Evolutionary conservation across 306 rosid species (phyloP).

Genomic region (Vachellia pachyceras): DNA sequence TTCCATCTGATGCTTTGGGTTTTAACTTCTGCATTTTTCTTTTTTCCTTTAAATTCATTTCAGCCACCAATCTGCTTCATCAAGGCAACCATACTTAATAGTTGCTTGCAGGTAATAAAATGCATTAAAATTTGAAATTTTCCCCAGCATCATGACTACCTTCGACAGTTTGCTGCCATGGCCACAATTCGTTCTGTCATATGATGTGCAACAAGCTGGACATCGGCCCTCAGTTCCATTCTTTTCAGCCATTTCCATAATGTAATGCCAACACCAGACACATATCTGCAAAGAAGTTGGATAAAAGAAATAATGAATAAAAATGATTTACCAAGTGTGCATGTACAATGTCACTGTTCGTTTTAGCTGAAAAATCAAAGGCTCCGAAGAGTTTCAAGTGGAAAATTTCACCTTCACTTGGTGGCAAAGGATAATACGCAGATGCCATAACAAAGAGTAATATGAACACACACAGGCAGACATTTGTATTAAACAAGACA

Average conservation of each 20-base stretch:
- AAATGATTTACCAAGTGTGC: background rate
- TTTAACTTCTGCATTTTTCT: constrained; percentile 55
- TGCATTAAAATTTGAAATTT: constrained; percentile 15
- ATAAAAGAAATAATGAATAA: constrained; percentile 16
- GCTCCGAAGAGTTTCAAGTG: too few species aligned
- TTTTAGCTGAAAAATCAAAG: constrained; percentile 12
- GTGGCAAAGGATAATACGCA: constrained; percentile 4
- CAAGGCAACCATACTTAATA: constrained; percentile 11
- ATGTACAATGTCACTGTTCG: background rate
- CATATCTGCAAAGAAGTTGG: constrained; percentile 45
- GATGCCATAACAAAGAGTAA: constrained; percentile 21
- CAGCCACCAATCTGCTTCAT: constrained; percentile 57
- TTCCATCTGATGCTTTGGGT: constrained; percentile 53
- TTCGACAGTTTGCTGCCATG: constrained; percentile 62
- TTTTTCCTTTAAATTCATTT: constrained; percentile 53
- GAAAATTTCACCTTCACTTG: constrained; percentile 23
- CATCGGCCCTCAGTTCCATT: constrained; percentile 60
- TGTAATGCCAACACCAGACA: constrained; percentile 68
- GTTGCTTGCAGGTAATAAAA: constrained; percentile 3
- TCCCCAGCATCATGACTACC: constrained; percentile 41
- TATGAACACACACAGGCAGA: background rate
- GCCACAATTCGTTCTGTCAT: constrained; percentile 59
- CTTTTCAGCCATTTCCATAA: constrained; percentile 63
- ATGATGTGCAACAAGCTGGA: constrained; percentile 58
- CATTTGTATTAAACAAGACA: background rate